These are phyloP conservation scores for Kwoniella dejecticola DNA, from an alignment of 768 basidiomycete genomes.

Conservation along the genomic window DNA sequence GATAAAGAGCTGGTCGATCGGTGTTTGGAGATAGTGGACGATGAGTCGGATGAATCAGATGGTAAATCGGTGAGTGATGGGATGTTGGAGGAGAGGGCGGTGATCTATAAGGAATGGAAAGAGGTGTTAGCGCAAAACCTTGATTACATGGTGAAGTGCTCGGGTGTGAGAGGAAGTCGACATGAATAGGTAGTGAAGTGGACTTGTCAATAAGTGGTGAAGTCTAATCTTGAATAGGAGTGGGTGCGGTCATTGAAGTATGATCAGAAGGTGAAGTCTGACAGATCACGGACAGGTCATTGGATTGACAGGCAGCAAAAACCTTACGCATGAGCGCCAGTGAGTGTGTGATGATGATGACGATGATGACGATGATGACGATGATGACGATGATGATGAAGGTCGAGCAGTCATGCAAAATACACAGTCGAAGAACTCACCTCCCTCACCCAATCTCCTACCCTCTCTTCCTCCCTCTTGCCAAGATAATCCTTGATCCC, in stretches of 20 bases:
- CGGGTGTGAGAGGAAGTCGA: not conserved
- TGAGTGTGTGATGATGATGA: not conserved
- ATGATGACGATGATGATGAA: too few species aligned
- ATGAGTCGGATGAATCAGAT: slow-evolving; percentile 5
- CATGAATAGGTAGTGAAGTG: slow-evolving; percentile 15
- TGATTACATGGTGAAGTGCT: not conserved
- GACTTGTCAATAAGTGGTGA: not conserved
- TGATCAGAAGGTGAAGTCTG: too few species aligned
- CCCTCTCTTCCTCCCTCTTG: slow-evolving; percentile 33
- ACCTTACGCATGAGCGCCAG: too few species aligned
- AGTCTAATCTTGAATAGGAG: too few species aligned
- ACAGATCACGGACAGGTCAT: too few species aligned
- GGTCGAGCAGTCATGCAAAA: too few species aligned
- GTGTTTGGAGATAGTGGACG: slow-evolving; percentile 7
- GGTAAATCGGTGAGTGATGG: slow-evolving; percentile 8
- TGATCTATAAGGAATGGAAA: slow-evolving; percentile 6
- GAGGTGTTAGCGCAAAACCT: not conserved
- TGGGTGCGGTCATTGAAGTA: too few species aligned
- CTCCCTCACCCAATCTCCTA: slow-evolving; percentile 43
- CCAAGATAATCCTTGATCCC: slow-evolving; percentile 32
- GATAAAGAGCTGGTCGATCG: slow-evolving; percentile 19
- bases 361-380: too few species aligned
- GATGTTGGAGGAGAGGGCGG: not conserved
- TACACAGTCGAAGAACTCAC: too few species aligned
- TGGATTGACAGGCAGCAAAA: too few species aligned